These are phyloP conservation scores for Meyerozyma guilliermondii DNA, from an alignment of 1,139 yeast species.

Conservation along the genomic window DNA sequence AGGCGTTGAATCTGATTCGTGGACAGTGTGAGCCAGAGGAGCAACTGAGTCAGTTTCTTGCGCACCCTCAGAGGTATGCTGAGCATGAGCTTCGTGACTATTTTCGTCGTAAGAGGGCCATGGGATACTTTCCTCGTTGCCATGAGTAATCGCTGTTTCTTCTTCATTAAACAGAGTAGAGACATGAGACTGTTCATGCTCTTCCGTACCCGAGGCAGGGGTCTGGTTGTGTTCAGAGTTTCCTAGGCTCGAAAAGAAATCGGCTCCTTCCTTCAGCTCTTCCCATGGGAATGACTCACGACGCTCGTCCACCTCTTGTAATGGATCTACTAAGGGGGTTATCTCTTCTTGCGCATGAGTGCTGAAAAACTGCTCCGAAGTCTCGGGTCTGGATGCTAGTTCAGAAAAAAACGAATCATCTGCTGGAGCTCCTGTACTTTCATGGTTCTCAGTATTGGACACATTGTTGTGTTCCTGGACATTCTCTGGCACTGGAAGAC, in stretches of 20 bases:
- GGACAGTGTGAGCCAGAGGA: too few relatives aligned
- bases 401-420: neutral
- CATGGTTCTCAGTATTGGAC: neutral
- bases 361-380: neutral
- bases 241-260: neutral
- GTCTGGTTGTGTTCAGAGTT: neutral
- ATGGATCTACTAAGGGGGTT: neutral
- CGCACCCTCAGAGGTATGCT: neutral
- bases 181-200: too few relatives aligned
- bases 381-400: neutral
- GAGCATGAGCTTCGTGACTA: neutral
- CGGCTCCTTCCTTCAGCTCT: conserved; percentile 1
- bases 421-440: neutral
- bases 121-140: neutral
- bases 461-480: neutral
- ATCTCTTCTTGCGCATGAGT: neutral
- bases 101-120: conserved; percentile 10
- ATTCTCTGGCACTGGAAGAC: neutral
- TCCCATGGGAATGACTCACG: conserved; percentile 7
- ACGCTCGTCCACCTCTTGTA: conserved; percentile 1
- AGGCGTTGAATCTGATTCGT: too few relatives aligned
- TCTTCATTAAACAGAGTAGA: too few relatives aligned
- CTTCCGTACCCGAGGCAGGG: too few relatives aligned
- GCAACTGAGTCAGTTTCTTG: too few relatives aligned
- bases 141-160: neutral